Evolutionary conservation across 2,329 filamentous ascomycete species (phyloP).

Genomic region (Chrysoporthe cubensis): DNA sequence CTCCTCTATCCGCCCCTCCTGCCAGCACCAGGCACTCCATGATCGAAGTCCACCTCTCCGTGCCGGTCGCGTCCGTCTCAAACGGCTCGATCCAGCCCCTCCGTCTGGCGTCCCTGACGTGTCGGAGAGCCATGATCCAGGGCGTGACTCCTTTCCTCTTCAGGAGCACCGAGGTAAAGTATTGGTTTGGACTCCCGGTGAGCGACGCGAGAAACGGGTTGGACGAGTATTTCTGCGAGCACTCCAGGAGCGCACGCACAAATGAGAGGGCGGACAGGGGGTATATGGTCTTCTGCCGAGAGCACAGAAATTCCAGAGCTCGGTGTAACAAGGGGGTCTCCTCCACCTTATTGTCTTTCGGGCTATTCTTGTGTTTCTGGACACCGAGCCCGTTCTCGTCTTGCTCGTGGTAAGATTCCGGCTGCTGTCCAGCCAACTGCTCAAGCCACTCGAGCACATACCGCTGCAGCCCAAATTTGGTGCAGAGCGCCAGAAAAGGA

Average conservation of each 20-base stretch:
- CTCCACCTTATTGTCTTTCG: not conserved
- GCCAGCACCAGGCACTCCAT: slow-evolving; percentile 35
- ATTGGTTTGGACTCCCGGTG: slow-evolving; percentile 17
- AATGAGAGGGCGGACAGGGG: slow-evolving; percentile 37
- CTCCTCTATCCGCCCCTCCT: slow-evolving; percentile 35
- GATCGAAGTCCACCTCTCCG: slow-evolving; percentile 37
- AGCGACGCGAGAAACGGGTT: slow-evolving; percentile 5
- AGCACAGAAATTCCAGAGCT: slow-evolving; percentile 41
- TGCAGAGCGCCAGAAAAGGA: slow-evolving; percentile 39
- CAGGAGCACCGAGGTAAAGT: slow-evolving; percentile 32
- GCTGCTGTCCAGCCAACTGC: not conserved
- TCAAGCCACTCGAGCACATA: slow-evolving; percentile 36
- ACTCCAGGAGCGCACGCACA: slow-evolving; percentile 31
- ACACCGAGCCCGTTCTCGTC: not conserved
- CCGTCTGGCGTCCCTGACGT: slow-evolving; percentile 38
- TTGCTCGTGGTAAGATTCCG: not conserved
- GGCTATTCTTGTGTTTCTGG: not conserved
- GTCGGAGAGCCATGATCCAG: slow-evolving; percentile 38
- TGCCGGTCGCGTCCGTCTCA: slow-evolving; percentile 35
- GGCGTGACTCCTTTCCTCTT: slow-evolving; percentile 32
- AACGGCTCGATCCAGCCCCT: slow-evolving; percentile 39
- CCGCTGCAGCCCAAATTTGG: slow-evolving; percentile 38
- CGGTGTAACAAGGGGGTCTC: slow-evolving; percentile 38
- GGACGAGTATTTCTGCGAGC: slow-evolving; percentile 8
- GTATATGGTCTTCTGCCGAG: slow-evolving; percentile 40